phyloP scores from a whole-genome alignment of 176 grass and related monocot species.

The Carex parvula region DNA sequence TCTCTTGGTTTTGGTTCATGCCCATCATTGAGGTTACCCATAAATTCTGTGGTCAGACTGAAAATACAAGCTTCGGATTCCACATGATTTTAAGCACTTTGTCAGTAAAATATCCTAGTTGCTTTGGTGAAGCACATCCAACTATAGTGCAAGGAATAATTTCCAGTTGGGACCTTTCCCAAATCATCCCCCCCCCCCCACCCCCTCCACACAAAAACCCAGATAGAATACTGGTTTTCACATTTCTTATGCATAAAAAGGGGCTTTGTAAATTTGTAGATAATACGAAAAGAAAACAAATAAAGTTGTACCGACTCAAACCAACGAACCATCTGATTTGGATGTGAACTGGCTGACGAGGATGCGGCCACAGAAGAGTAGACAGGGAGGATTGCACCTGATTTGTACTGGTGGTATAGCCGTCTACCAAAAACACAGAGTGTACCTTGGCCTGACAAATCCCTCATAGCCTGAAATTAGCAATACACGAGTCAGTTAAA shows the following conservation, averaged over 20 bases:
- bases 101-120: neutral
- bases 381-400: conserved; percentile 55
- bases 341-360: conserved; percentile 56
- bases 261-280: neutral
- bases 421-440: conserved; percentile 44
- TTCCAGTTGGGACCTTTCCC: neutral
- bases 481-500: neutral
- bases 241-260: neutral
- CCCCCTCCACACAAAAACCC: neutral
- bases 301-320: conserved; percentile 22
- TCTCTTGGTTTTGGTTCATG: neutral
- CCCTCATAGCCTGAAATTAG: conserved; percentile 61
- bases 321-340: conserved; percentile 63
- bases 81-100: neutral
- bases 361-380: conserved; percentile 69
- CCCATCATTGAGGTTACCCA: neutral
- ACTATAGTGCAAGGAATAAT: neutral
- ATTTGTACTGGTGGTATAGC: conserved; percentile 56
- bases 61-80: neutral
- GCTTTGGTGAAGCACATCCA: neutral
- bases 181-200: neutral
- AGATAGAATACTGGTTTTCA: neutral
- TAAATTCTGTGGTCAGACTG: neutral
- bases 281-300: conserved; percentile 7
- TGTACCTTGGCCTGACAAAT: conserved; percentile 33